phyloP scores from a whole-genome alignment of 106 monocot species.

The Ottelia alismoides region DNA sequence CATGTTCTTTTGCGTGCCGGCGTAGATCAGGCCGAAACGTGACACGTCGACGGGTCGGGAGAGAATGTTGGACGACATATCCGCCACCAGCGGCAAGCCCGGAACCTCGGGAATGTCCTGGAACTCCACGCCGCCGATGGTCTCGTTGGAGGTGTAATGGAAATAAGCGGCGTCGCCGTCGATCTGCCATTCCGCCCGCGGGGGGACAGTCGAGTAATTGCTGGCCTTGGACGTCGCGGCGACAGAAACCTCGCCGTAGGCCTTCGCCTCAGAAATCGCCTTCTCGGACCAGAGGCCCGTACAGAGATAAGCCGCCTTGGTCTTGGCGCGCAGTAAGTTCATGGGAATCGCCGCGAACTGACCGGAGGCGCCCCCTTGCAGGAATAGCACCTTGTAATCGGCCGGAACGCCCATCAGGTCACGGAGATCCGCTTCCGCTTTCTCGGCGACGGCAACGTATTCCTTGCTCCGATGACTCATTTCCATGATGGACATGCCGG shows the following conservation, averaged over 20 bases:
- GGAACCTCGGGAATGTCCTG: neutral
- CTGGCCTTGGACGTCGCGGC: neutral
- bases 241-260: neutral
- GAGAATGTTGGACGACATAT: neutral
- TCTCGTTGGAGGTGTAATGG: neutral
- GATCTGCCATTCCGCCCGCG: neutral
- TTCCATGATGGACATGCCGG: constrained; percentile 1
- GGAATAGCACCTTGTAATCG: neutral
- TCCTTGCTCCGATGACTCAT: neutral
- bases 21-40: neutral
- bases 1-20: neutral
- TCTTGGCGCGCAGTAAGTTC: neutral
- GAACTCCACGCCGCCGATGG: neutral
- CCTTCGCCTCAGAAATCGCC: neutral
- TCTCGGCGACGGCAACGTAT: neutral
- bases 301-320: neutral
- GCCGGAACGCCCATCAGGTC: neutral
- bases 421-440: neutral
- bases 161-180: neutral
- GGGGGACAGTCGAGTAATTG: neutral
- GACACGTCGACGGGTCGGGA: neutral
- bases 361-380: neutral
- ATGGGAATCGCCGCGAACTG: neutral
- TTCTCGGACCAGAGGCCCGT: neutral
- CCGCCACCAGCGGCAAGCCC: neutral